These are phyloP conservation scores for Ophiosphaerella narmari DNA, from an alignment of 2,329 filamentous ascomycete genomes.

Conservation along the genomic window DNA sequence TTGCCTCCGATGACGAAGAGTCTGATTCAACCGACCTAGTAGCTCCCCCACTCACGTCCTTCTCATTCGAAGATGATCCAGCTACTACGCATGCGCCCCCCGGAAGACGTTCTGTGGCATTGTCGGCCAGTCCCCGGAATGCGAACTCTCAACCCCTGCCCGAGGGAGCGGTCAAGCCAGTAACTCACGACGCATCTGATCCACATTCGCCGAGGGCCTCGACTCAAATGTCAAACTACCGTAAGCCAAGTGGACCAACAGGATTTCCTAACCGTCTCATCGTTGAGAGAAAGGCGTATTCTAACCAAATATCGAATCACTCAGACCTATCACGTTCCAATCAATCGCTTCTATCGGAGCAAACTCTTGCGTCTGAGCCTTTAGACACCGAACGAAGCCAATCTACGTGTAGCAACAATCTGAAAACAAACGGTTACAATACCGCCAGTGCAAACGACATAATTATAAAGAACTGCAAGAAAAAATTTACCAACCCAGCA, in stretches of 20 bases:
- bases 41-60: slow-evolving; percentile 18
- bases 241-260: slow-evolving; percentile 12
- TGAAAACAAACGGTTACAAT: slow-evolving; percentile 48
- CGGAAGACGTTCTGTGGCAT: slow-evolving; percentile 1
- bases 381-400: slow-evolving; percentile 13
- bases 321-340: slow-evolving; percentile 31
- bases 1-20: slow-evolving; percentile 11
- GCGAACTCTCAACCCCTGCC: slow-evolving; percentile 12
- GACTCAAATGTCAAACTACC: slow-evolving; percentile 25
- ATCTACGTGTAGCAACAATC: slow-evolving; percentile 38
- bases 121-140: slow-evolving; percentile 10
- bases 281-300: slow-evolving; percentile 39
- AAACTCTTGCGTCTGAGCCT: slow-evolving; percentile 11
- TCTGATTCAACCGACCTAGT: slow-evolving; percentile 21
- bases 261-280: slow-evolving; percentile 19
- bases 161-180: slow-evolving; percentile 6
- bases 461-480: slow-evolving; percentile 51
- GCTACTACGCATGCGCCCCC: slow-evolving; percentile 6
- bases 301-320: slow-evolving; percentile 41
- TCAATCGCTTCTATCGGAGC: slow-evolving; percentile 22
- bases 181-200: slow-evolving; percentile 1
- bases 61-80: slow-evolving; percentile 12
- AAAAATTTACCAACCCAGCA: slow-evolving; percentile 54
- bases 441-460: slow-evolving; percentile 45
- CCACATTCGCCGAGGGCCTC: slow-evolving; percentile 25